Percentiles rank a stretch among this genome's conserved stretches.
Evolutionary conservation across 2,329 filamentous ascomycete genomes (phyloP).

Genomic region (Hypomyces perniciosus): DNA sequence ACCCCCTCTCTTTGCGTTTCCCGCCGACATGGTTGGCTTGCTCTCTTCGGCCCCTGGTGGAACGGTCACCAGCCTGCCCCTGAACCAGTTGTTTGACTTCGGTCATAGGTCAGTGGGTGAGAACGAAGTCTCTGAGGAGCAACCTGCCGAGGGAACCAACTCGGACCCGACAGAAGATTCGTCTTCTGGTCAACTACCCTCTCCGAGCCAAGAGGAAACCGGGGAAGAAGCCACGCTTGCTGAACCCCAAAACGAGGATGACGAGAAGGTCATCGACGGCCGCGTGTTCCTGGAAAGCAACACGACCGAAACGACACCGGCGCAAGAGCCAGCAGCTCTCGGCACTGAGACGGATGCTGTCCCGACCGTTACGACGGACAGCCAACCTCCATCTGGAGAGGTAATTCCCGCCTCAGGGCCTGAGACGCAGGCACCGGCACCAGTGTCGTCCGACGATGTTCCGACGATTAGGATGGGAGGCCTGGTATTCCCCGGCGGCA

Average conservation of each 20-base stretch:
- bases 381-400: slow-evolving; percentile 1
- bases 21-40: slow-evolving; percentile 6
- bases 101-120: slow-evolving; percentile 1
- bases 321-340: slow-evolving; percentile 9
- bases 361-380: slow-evolving; percentile 4
- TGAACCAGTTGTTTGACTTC: slow-evolving; percentile 10
- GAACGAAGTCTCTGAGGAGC: slow-evolving; percentile 7
- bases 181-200: not conserved
- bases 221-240: no score
- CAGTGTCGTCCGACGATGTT: not conserved
- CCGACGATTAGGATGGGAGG: slow-evolving; percentile 1
- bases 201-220: no score
- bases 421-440: not conserved
- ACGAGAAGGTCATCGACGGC: not conserved
- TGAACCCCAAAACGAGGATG: not conserved
- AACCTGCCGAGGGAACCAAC: not conserved
- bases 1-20: slow-evolving; percentile 4
- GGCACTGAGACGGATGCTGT: slow-evolving; percentile 4
- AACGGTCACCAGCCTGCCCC: slow-evolving; percentile 3
- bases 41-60: not conserved
- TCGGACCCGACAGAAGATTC: not conserved
- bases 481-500: not conserved
- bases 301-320: slow-evolving; percentile 2
- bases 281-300: no score
- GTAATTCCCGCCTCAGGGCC: slow-evolving; percentile 5